Conservation (phyloP, 768 basidiomycete genomes). For the Cytidiella melzeri region DNA sequence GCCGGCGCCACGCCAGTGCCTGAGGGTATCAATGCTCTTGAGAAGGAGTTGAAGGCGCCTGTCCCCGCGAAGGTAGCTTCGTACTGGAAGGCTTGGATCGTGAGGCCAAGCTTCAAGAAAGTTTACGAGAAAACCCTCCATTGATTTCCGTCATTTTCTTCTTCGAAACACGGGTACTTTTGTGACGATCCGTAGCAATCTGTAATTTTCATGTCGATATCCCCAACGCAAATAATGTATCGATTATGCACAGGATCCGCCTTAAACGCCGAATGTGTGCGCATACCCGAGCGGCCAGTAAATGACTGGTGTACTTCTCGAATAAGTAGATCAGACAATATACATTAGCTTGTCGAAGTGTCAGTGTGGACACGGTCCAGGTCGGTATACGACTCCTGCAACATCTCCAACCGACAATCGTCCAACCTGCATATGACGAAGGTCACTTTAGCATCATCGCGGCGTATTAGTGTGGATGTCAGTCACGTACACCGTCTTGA, state of each 20-base stretch:
- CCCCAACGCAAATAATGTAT: constrained; percentile 1
- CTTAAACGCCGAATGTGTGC: no score
- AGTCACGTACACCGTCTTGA: constrained; percentile 57
- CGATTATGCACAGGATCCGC: no score
- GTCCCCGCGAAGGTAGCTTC: constrained; percentile 32
- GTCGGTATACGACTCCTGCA: constrained; percentile 31
- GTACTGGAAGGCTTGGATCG: constrained; percentile 42
- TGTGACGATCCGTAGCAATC: no score
- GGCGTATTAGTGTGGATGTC: no score
- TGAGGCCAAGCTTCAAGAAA: constrained; percentile 38
- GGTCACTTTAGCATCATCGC: not conserved
- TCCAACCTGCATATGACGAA: constrained; percentile 37
- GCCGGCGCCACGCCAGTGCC: constrained; percentile 31
- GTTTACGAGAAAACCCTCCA: constrained; percentile 34
- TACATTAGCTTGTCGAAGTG: not conserved
- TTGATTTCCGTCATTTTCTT: no score
- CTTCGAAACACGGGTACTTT: no score
- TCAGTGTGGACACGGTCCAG: not conserved
- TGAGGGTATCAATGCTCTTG: constrained; percentile 32
- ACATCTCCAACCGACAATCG: constrained; percentile 61
- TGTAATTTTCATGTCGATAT: not conserved
- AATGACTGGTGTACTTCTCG: no score
- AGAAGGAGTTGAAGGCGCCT: constrained; percentile 32
- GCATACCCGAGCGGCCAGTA: no score
- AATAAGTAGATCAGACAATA: no score